These are phyloP conservation scores for Penicillium desertorum DNA, from an alignment of 495 filamentous ascomycete species.

Conservation along the genomic window DNA sequence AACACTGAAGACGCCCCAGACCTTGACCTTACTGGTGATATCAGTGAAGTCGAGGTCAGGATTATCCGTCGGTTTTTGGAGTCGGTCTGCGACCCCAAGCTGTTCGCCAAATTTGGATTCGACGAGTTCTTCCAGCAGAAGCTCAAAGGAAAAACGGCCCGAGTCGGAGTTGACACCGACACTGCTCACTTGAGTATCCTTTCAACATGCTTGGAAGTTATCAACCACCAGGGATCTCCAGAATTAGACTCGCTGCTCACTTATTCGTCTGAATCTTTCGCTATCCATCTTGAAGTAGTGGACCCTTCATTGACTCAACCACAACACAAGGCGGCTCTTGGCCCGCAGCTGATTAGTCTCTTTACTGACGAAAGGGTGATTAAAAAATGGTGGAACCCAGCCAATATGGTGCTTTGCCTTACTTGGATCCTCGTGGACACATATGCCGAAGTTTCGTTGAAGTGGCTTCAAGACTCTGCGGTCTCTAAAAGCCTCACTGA, in stretches of 20 bases:
- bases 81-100: conserved; percentile 17
- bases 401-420: background rate
- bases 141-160: conserved; percentile 16
- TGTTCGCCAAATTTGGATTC: conserved; percentile 24
- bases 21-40: conserved; percentile 2
- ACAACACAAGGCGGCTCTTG: conserved; percentile 14
- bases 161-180: conserved; percentile 13
- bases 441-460: conserved; percentile 10
- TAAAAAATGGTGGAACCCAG: conserved; percentile 15
- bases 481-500: conserved; percentile 20
- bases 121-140: conserved; percentile 25
- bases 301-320: conserved; percentile 20
- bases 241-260: background rate
- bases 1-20: background rate
- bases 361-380: conserved; percentile 16
- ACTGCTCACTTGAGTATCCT: conserved; percentile 13
- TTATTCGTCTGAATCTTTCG: conserved; percentile 8
- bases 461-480: conserved; percentile 25
- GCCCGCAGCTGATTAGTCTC: conserved; percentile 14
- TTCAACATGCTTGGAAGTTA: conserved; percentile 7
- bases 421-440: conserved; percentile 17
- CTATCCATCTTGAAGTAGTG: conserved; percentile 7
- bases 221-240: background rate
- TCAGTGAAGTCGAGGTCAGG: conserved; percentile 18
- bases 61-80: conserved; percentile 22